Evolutionary conservation across 2,329 filamentous ascomycete species (phyloP).

Genomic region (Emydomyces testavorans): DNA sequence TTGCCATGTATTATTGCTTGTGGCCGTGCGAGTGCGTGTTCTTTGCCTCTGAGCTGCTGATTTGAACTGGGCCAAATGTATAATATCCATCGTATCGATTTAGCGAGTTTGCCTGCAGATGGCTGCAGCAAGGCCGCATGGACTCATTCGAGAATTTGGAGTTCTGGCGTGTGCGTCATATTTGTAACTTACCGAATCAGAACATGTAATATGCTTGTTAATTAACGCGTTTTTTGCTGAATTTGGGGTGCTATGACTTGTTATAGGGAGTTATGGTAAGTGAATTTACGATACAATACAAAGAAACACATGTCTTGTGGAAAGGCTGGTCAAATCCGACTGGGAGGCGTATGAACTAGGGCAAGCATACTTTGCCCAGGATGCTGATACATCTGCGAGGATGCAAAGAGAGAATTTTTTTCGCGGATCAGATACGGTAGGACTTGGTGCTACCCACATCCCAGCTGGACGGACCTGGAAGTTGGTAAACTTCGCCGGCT

Average conservation of each 20-base stretch:
- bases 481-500: not conserved
- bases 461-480: slow-evolving; percentile 9
- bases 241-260: not conserved
- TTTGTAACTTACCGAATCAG: not conserved
- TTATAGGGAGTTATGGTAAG: not conserved
- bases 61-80: slow-evolving; percentile 9
- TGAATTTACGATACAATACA: not conserved
- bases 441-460: slow-evolving; percentile 8
- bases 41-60: slow-evolving; percentile 6
- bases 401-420: not conserved
- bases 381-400: not conserved
- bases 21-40: not conserved
- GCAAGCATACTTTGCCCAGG: not conserved
- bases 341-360: not conserved
- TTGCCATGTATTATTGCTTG: not conserved
- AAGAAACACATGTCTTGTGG: not conserved
- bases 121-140: slow-evolving; percentile 16
- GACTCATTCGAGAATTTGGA: slow-evolving; percentile 1
- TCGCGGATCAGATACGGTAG: not conserved
- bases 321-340: slow-evolving; percentile 3
- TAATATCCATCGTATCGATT: not conserved
- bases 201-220: not conserved
- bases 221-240: not conserved
- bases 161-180: slow-evolving; percentile 5
- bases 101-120: slow-evolving; percentile 8